Percentiles rank a stretch among this genome's conserved stretches.
Evolutionary conservation across 352 stramenopile genomes (phyloP).

Genomic region (Phytopythium boreale): DNA sequence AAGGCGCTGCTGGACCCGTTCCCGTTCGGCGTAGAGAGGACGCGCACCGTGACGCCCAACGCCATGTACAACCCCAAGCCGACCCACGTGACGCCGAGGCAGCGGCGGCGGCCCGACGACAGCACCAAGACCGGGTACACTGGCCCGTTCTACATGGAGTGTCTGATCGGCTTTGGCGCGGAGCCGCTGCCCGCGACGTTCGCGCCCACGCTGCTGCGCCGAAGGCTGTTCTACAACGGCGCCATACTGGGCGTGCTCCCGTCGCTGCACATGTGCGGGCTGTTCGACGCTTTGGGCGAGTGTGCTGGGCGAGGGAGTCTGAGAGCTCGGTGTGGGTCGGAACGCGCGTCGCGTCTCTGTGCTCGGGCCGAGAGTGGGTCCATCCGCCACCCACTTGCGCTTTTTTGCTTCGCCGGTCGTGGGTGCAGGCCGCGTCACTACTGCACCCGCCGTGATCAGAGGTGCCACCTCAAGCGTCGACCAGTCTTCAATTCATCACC

Average conservation of each 20-base stretch:
- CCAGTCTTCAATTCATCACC: no score
- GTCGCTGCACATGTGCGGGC: background rate
- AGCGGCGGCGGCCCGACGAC: constrained; percentile 20
- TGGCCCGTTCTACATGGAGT: constrained; percentile 25
- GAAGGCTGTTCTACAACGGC: constrained; percentile 27
- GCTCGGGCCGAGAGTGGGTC: no score
- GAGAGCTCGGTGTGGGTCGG: no score
- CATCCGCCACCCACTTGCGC: no score
- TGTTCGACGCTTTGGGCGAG: background rate
- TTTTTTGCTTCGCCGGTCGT: no score
- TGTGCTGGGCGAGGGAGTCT: no score
- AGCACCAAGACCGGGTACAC: constrained; percentile 7
- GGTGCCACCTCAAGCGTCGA: no score
- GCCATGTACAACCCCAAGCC: constrained; percentile 44
- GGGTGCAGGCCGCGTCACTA: no score
- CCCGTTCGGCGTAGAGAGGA: constrained; percentile 17
- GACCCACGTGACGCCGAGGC: constrained; percentile 48
- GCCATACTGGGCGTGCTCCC: background rate
- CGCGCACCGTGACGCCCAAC: constrained; percentile 20
- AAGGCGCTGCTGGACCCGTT: constrained; percentile 33
- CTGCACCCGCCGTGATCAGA: no score
- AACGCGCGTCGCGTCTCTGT: no score
- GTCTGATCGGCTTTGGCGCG: constrained; percentile 42
- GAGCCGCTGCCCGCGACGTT: constrained; percentile 37
- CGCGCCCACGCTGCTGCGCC: constrained; percentile 25